These are phyloP conservation scores for Trichoderma hamatum DNA, from an alignment of 2,329 filamentous ascomycete species.

Conservation along the genomic window DNA sequence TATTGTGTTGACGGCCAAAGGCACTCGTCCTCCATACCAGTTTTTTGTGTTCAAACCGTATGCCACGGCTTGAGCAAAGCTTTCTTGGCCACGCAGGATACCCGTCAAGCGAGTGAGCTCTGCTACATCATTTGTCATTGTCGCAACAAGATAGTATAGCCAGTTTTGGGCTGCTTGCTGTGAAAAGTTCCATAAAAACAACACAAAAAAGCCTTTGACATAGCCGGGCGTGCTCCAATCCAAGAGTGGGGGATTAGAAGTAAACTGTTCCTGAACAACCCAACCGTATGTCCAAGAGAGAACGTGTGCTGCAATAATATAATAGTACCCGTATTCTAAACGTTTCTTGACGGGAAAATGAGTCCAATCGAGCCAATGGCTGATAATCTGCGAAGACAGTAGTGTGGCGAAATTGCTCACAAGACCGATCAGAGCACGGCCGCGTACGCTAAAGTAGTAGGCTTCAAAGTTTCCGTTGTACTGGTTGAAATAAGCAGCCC, in stretches of 20 bases:
- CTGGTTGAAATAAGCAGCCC: slow-evolving; percentile 37
- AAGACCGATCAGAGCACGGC: slow-evolving; percentile 52
- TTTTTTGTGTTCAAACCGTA: slow-evolving; percentile 44
- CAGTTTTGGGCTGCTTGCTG: slow-evolving; percentile 58
- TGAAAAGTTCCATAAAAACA: slow-evolving; percentile 54
- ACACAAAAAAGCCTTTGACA: slow-evolving; percentile 51
- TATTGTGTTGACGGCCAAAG: slow-evolving; percentile 45
- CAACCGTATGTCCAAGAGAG: slow-evolving; percentile 56
- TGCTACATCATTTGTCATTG: slow-evolving; percentile 59
- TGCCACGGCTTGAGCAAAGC: slow-evolving; percentile 45
- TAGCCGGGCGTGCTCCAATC: slow-evolving; percentile 50
- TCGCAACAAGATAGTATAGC: slow-evolving; percentile 59
- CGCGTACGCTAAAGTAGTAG: slow-evolving; percentile 45
- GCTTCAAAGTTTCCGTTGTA: slow-evolving; percentile 53
- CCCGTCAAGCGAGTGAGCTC: slow-evolving; percentile 50
- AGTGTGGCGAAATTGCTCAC: slow-evolving; percentile 42
- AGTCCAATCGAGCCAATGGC: slow-evolving; percentile 49
- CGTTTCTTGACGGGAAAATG: slow-evolving; percentile 43
- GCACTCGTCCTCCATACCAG: slow-evolving; percentile 45
- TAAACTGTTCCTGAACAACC: slow-evolving; percentile 57
- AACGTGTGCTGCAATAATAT: slow-evolving; percentile 49
- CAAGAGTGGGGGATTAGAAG: slow-evolving; percentile 42
- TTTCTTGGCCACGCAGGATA: slow-evolving; percentile 47
- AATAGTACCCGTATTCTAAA: slow-evolving; percentile 49
- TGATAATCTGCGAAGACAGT: slow-evolving; percentile 50